Conservation (phyloP, 139 green algal species). For the Pseudopediastrum boryanum region DNA sequence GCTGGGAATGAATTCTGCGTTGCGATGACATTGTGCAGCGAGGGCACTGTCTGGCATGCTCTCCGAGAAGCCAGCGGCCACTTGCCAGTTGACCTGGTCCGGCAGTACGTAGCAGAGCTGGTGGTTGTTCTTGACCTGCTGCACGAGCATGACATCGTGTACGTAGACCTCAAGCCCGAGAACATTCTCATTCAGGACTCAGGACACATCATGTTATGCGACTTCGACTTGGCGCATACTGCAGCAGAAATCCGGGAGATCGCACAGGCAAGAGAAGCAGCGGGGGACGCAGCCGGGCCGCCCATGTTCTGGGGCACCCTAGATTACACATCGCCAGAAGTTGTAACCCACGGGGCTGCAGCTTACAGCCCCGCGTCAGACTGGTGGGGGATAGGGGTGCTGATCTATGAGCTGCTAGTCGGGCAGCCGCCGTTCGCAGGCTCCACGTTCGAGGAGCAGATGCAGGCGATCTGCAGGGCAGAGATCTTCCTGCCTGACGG, state of each 20-base stretch:
- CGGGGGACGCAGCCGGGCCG: background rate
- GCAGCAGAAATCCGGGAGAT: background rate
- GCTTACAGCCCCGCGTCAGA: conserved; percentile 37
- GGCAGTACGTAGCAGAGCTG: conserved; percentile 32
- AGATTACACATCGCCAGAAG: conserved; percentile 49
- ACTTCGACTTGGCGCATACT: conserved; percentile 31
- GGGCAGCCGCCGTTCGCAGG: conserved; percentile 32
- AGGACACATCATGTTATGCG: conserved; percentile 35
- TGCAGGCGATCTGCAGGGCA: conserved; percentile 14
- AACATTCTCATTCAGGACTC: conserved; percentile 46
- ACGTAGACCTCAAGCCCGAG: conserved; percentile 56
- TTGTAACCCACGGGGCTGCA: conserved; percentile 16
- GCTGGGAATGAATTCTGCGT: conserved; percentile 29
- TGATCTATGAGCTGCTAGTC: conserved; percentile 47
- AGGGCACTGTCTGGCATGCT: conserved; percentile 33
- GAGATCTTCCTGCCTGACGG: conserved; percentile 27
- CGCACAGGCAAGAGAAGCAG: background rate
- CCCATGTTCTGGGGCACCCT: conserved; percentile 46
- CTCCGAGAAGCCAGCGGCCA: conserved; percentile 14
- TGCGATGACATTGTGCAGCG: conserved; percentile 34
- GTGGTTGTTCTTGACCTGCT: conserved; percentile 42
- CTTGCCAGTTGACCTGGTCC: conserved; percentile 28
- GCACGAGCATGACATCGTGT: conserved; percentile 41
- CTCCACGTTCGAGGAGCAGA: background rate
- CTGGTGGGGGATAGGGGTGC: conserved; percentile 44